phyloP scores from a whole-genome alignment of 192 early-diverging fungal species.

The Endogone sp. region DNA sequence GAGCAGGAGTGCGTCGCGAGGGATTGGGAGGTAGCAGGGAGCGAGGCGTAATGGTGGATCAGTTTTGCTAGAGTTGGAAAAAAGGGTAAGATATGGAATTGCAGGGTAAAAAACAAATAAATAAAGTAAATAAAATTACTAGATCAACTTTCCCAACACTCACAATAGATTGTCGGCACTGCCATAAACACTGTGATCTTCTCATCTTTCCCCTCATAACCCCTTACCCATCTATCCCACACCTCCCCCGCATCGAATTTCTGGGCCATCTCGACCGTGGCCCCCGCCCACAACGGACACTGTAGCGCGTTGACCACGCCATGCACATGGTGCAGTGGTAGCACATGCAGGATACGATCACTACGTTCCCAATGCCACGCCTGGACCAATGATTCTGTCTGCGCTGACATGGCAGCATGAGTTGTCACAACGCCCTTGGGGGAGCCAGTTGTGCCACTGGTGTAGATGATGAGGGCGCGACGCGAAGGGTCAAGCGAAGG shows the following conservation, averaged over 20 bases:
- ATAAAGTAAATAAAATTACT: too few species aligned
- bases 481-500: neutral
- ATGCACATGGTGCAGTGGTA: conserved; percentile 87
- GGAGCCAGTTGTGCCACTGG: conserved; percentile 66
- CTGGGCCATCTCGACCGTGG: conserved; percentile 70
- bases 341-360: conserved; percentile 73
- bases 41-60: conserved; percentile 45
- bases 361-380: conserved; percentile 67
- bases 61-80: conserved; percentile 53
- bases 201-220: conserved; percentile 19
- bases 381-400: conserved; percentile 56
- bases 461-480: conserved; percentile 75
- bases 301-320: conserved; percentile 67
- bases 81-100: neutral
- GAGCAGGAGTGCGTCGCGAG: conserved; percentile 44
- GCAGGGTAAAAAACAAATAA: too few species aligned
- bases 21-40: conserved; percentile 32
- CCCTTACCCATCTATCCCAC: conserved; percentile 60
- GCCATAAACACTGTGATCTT: conserved; percentile 80
- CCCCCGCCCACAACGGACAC: conserved; percentile 65
- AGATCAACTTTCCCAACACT: neutral
- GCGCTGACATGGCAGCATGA: conserved; percentile 58
- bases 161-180: conserved; percentile 84
- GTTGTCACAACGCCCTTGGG: conserved; percentile 89
- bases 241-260: conserved; percentile 61